A percentile compares a stretch with the other conserved stretches of the same genome.
Evolutionary conservation across 2,329 filamentous ascomycete species (phyloP).

Genomic region (Pseudocercospora cruenta): DNA sequence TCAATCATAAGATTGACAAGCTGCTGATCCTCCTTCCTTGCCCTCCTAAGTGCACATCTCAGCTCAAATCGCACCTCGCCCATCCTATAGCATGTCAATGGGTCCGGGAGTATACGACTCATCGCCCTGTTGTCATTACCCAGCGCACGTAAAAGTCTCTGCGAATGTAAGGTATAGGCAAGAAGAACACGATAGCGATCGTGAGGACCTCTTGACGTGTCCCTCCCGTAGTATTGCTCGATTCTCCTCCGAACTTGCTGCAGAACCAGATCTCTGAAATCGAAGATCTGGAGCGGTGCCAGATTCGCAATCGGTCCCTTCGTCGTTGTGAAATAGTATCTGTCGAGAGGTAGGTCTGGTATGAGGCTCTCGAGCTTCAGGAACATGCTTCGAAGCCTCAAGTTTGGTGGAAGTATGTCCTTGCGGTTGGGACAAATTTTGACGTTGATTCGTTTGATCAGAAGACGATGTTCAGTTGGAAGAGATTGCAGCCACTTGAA

Average conservation of each 20-base stretch:
- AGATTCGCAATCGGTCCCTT: not conserved
- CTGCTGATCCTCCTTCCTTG: too few species aligned
- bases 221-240: not conserved
- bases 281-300: not conserved
- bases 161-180: not conserved
- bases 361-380: not conserved
- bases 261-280: not conserved
- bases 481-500: not conserved
- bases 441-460: not conserved
- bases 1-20: too few species aligned
- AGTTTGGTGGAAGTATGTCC: not conserved
- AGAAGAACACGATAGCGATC: not conserved
- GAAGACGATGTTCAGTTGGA: not conserved
- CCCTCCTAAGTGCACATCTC: not conserved
- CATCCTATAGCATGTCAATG: not conserved
- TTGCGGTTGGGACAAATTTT: too few species aligned
- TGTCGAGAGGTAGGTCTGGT: not conserved
- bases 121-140: not conserved
- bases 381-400: not conserved
- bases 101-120: not conserved
- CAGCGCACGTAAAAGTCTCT: not conserved
- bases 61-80: not conserved
- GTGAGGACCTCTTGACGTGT: not conserved
- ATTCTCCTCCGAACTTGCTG: not conserved
- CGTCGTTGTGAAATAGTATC: not conserved